A percentile compares a stretch with the other conserved stretches of the same genome.
Conservation (phyloP, 2,329 filamentous ascomycete species). For the Arthrobotrys megalospora region DNA sequence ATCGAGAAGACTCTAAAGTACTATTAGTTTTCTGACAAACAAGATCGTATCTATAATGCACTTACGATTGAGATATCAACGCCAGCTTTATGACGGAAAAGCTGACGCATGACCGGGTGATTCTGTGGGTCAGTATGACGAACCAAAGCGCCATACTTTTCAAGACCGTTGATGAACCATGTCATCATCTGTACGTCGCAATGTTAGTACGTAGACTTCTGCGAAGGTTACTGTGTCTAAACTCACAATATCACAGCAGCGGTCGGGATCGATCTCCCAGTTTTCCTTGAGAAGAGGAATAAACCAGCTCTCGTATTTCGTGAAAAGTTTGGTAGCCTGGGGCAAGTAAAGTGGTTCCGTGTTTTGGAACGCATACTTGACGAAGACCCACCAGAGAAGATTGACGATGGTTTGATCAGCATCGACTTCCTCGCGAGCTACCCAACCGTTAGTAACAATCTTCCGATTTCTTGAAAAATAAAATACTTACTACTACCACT, state of each 20-base stretch:
- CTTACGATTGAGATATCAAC: conserved; percentile 35
- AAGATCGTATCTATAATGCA: not conserved
- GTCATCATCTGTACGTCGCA: conserved; percentile 26
- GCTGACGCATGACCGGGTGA: conserved; percentile 13
- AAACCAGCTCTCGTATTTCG: conserved; percentile 45
- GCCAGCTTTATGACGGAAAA: conserved; percentile 26
- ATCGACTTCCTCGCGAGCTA: conserved; percentile 2
- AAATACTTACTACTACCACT: not conserved
- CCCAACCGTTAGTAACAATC: not conserved
- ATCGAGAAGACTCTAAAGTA: conserved; percentile 29
- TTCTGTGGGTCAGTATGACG: conserved; percentile 32
- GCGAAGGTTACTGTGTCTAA: not conserved
- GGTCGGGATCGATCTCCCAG: conserved; percentile 29
- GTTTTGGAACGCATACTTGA: conserved; percentile 49
- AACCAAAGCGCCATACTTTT: conserved; percentile 40
- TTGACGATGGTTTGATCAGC: conserved; percentile 25
- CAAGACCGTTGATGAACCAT: conserved; percentile 48
- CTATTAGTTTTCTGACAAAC: not conserved
- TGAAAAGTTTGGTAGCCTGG: conserved; percentile 25
- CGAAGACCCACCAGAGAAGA: conserved; percentile 58
- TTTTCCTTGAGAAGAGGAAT: conserved; percentile 47
- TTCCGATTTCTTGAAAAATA: not conserved
- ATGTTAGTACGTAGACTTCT: conserved; percentile 1
- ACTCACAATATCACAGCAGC: conserved; percentile 50
- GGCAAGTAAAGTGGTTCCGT: conserved; percentile 11